Conservation (phyloP, 2,329 filamentous ascomycete genomes). For the Cladophialophora immunda region DNA sequence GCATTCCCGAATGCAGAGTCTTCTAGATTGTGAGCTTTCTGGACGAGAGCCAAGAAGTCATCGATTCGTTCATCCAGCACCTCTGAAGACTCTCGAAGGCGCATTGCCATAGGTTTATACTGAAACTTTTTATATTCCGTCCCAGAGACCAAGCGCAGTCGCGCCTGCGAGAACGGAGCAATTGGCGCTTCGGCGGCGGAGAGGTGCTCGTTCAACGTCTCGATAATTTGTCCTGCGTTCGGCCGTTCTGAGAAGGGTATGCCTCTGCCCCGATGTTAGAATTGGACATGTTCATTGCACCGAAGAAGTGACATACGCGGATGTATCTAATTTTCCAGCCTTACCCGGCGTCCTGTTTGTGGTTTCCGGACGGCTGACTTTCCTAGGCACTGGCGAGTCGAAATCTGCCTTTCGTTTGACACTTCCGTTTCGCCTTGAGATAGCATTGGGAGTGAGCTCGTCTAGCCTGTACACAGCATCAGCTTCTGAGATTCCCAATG, state of each 20-base stretch:
- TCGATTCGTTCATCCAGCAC: conserved; percentile 96
- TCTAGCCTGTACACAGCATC: conserved; percentile 63
- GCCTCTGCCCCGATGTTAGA: conserved; percentile 49
- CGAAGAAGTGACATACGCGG: conserved; percentile 21
- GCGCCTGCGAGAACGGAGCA: conserved; percentile 75
- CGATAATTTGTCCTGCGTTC: conserved; percentile 82
- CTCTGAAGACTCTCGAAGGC: conserved; percentile 88
- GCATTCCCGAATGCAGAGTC: conserved; percentile 87
- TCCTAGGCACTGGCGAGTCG: conserved; percentile 56
- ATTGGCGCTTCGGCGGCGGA: conserved; percentile 72
- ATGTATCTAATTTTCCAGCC: conserved; percentile 22
- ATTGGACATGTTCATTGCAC: background rate
- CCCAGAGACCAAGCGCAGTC: conserved; percentile 84
- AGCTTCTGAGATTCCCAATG: too few relatives aligned
- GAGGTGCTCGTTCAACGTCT: conserved; percentile 82
- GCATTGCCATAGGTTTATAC: conserved; percentile 95
- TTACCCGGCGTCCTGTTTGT: conserved; percentile 40
- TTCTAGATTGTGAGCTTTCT: conserved; percentile 77
- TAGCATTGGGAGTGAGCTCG: conserved; percentile 72
- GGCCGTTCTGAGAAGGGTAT: conserved; percentile 77
- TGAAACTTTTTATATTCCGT: conserved; percentile 89
- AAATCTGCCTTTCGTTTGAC: conserved; percentile 63
- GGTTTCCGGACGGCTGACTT: conserved; percentile 54
- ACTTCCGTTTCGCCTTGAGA: conserved; percentile 52
- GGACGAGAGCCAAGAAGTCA: conserved; percentile 78